Evolutionary conservation across 768 basidiomycete species (phyloP).

Genomic region (Pleurotus platypus): DNA sequence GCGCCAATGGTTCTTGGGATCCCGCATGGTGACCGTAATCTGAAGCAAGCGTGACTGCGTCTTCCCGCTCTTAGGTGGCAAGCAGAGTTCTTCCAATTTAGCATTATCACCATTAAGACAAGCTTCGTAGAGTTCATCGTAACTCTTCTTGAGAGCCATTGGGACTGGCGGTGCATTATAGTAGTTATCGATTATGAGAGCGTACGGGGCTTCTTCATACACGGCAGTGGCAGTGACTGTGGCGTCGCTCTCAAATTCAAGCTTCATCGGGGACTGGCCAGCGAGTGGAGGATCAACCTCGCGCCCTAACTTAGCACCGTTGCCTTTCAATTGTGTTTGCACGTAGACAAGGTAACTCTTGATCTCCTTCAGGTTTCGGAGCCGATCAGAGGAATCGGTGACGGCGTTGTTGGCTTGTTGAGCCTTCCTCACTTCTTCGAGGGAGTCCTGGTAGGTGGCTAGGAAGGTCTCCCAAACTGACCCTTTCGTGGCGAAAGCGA

Average conservation of each 20-base stretch:
- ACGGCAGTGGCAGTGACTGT: not conserved
- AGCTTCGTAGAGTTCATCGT: slow-evolving; percentile 57
- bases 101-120: slow-evolving; percentile 49
- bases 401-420: not conserved
- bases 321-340: slow-evolving; percentile 25
- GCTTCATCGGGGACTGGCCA: not conserved
- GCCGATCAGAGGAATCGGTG: not conserved
- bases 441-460: not conserved
- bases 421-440: not conserved
- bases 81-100: slow-evolving; percentile 48
- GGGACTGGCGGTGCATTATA: slow-evolving; percentile 21
- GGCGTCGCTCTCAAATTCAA: not conserved
- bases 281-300: slow-evolving; percentile 28
- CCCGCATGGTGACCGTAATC: slow-evolving; percentile 34
- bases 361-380: slow-evolving; percentile 16
- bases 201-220: not conserved
- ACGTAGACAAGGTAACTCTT: slow-evolving; percentile 31
- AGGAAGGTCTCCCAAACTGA: slow-evolving; percentile 7
- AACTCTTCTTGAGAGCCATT: slow-evolving; percentile 29
- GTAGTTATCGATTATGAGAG: not conserved
- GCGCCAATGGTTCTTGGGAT: slow-evolving; percentile 10
- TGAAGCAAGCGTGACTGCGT: slow-evolving; percentile 31
- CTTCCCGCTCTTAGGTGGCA: slow-evolving; percentile 33
- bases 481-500: slow-evolving; percentile 10
- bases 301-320: slow-evolving; percentile 39